Base-by-base conservation (phyloP, 768 basidiomycete genomes). In the Suillus fuscotomentosus region DNA sequence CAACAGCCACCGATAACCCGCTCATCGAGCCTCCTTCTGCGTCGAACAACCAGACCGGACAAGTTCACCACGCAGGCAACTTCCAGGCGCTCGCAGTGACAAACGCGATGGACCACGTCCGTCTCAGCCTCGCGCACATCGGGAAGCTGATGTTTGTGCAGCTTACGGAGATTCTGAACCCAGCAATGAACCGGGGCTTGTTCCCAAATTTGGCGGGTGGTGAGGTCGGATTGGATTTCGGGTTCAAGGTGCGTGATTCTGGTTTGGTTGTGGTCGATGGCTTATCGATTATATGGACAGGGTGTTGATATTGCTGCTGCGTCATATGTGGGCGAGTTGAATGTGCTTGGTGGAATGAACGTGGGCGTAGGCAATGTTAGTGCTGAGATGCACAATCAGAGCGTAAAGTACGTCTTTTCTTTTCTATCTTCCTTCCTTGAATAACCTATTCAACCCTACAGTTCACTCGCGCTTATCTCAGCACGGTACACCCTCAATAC, bases 311-410 rank as follows among this genome's bases (percentile, higher is more conserved):
- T 95, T 65, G 90, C 88, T 50, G 83, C 86, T 6, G 92, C 94
- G 10, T 88, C 94, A 0, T 95, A 95, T 72, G 84, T 88, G 3
- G 81, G 88, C 54, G 94, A 95, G 75, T 84, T 95, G 39, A 93
- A 92, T 36, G 88, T 84, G 71, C 83, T 94, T 31, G 93, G 74
- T 5, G 74, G 74, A 15, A 91, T 86, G 78, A 92, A 94, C 0
- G 92, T 95, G 13, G 90, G 89, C 3, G 92, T 91, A 0, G 89
- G 91, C 68, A 86, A 93, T 57, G 92, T 95, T 70, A 90, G 89
- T 2, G 93, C 93, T 1, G 93, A 95, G 77, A 92, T 94, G 90
- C 91, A 94, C 72, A 95, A 95, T 69, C 94, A 95, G 75, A 90
- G 94, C 51, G 85, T 95, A 75, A 95, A 95, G 91, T 92, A 67